Evolutionary conservation across 2,329 filamentous ascomycete genomes (phyloP), one percentile per base, ranked within the genome.

Genomic region (Aspergillus uvarum): DNA sequence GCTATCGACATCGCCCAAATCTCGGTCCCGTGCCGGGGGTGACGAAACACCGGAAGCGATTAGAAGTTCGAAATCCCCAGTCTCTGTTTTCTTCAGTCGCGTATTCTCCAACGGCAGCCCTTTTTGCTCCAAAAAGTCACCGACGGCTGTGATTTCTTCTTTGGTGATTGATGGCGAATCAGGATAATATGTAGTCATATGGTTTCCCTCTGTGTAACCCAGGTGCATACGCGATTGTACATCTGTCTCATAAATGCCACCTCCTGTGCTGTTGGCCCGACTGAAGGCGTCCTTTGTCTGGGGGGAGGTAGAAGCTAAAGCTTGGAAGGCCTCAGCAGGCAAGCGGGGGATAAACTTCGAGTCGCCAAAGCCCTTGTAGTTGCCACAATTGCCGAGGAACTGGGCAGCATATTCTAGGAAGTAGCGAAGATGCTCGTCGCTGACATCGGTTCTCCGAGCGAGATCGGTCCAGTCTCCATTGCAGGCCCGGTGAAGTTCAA

Each of bases 301-400:
- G 2, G 85, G 77, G 0, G 77, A 78, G 16, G 84, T 82, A 16
- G 82, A 80, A 49, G 88, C 87, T 35, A 94, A 80, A 61, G 87
- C 83, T 54, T 85, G 82, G 61, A 93, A 83, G 5, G 82, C 83
- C 60, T 85, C 83, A 66, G 87, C 83, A 6, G 83, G 80, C 69
- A 89, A 86, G 67, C 90, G 83, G 2, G 91, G 91, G 59, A 95
- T 84, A 72, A 95, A 93, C 73, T 95, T 95, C 68, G 88, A 85
- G 76, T 95, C 90, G 48, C 91, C 91, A 69, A 93, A 94, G 67
- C 89, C 89, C 79, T 94, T 94, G 79, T 94, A 95, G 76, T 95
- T 95, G 64, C 91, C 90, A 63, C 83, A 83, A 72, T 94, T 95
- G 49, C 89, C 89, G 2, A 95, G 80, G 74, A 95, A 92, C 75